Evolutionary conservation across 345 rosid species (phyloP), one percentile per base, ranked within the genome.

Genomic region (Eucalyptus sideroxylon): DNA sequence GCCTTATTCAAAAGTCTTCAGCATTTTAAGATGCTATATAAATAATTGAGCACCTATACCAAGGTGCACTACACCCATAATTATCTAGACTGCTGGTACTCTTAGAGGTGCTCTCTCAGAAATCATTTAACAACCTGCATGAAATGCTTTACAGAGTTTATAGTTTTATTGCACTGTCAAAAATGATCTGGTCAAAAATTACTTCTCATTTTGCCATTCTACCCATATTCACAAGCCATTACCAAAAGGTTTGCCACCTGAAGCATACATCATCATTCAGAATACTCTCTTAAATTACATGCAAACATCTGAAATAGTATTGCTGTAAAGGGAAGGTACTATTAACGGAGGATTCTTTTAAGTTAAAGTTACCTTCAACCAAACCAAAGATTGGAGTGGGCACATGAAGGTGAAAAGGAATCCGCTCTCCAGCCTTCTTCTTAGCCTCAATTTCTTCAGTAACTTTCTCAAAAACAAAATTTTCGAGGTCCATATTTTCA

Each of bases 401-500:
- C 23, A 92, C 92, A 93, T 98, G 99, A 90, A 98, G 97, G 91
- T 98, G 99, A 91, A 98, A 98, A 92, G 99, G 90, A 91, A 95
- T 90, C 60, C 89, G 93, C 90, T 94, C 94, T 86, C 92, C 92
- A 45, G 96, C 96, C 92, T 65, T 93, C 93, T 93, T 96, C 89
- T 93, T 93, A 45, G 96, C 95, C 92, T 97, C 95, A 85, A 95
- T 89, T 93, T 95, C 99, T 91, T 96, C 96, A 49, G 89, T 93
- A 86, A 94, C 96, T 93, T 94, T 96, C 90, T 92, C 94, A 90
- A 93, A 93, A 45, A 94, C 97, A 94, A 94, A 92, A 90, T 92
- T 96, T 93, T 97, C 98, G 90, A 98, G 91, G 77, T 98, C 99
- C 99, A 97, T 98, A 90, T 96, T 96, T 91, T 97, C 99, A 56